Conservation (phyloP, 2,329 filamentous ascomycete genomes). For the Fusarium oligoseptatum region DNA sequence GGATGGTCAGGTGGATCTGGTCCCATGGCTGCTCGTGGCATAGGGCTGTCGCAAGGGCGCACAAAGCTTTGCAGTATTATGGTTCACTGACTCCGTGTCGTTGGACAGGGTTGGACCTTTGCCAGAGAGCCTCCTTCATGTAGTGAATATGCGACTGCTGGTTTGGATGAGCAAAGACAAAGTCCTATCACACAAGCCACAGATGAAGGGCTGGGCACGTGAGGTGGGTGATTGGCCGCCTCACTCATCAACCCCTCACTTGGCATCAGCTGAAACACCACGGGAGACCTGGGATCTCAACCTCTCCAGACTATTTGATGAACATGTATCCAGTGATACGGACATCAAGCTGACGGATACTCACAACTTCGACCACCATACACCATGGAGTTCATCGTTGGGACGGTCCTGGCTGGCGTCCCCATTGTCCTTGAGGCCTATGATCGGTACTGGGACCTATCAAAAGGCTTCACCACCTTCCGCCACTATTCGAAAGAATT, state of each 20-base stretch:
- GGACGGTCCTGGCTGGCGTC: background rate
- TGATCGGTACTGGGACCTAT: background rate
- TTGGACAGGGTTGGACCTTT: too few relatives aligned
- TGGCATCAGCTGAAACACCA: background rate
- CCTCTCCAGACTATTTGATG: too few relatives aligned
- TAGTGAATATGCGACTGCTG: background rate
- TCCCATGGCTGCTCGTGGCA: background rate
- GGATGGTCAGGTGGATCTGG: background rate
- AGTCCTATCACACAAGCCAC: background rate
- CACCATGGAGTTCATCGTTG: background rate
- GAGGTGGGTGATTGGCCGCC: background rate
- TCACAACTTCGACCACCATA: fast-evolving
- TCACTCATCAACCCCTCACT: background rate
- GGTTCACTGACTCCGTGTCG: background rate
- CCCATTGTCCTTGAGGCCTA: background rate
- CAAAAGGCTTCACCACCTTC: background rate
- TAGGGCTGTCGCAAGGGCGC: background rate
- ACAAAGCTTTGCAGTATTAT: background rate
- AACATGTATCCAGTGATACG: too few relatives aligned
- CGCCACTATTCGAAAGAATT: background rate
- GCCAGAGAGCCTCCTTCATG: background rate
- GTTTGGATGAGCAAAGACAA: background rate
- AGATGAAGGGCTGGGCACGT: background rate
- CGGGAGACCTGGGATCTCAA: too few relatives aligned
- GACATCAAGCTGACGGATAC: background rate